Conservation (phyloP, 2,329 filamentous ascomycete genomes). For the Trichoderma brevicompactum region DNA sequence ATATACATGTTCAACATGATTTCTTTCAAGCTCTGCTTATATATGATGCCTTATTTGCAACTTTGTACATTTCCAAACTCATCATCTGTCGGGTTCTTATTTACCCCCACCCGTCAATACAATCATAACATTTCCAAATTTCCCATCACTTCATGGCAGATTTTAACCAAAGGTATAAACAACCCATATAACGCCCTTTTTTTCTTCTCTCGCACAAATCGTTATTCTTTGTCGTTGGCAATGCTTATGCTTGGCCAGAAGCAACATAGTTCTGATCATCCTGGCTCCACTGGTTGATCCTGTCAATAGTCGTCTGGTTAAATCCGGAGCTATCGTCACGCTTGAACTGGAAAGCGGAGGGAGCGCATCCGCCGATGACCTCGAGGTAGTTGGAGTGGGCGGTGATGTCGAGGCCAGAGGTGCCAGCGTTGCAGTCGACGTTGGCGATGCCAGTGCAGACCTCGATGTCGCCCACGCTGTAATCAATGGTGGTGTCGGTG, state of each 20-base stretch:
- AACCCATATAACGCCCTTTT: conserved; percentile 8
- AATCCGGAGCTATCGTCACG: conserved; percentile 34
- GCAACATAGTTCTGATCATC: conserved; percentile 42
- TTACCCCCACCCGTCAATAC: background rate
- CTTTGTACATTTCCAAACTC: background rate
- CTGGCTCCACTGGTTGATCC: conserved; percentile 43
- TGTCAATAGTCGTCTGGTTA: conserved; percentile 46
- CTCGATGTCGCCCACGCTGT: conserved; percentile 47
- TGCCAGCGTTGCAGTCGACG: conserved; percentile 56
- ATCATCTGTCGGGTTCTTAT: background rate
- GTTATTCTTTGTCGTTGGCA: background rate
- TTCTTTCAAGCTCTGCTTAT: background rate
- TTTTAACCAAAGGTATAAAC: background rate
- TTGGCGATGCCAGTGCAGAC: conserved; percentile 56
- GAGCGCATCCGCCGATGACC: conserved; percentile 47
- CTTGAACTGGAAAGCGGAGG: conserved; percentile 36
- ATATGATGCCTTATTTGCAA: background rate
- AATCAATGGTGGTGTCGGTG: conserved; percentile 40
- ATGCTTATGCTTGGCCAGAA: conserved; percentile 24
- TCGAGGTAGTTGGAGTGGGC: conserved; percentile 58
- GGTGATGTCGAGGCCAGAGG: conserved; percentile 48
- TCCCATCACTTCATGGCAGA: background rate
- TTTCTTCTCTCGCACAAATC: background rate
- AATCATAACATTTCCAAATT: background rate
- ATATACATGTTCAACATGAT: background rate